A percentile compares a stretch with the other conserved stretches of the same genome.
Conservation (phyloP, 805 yeast genomes). For the Saturnispora mendoncae region DNA sequence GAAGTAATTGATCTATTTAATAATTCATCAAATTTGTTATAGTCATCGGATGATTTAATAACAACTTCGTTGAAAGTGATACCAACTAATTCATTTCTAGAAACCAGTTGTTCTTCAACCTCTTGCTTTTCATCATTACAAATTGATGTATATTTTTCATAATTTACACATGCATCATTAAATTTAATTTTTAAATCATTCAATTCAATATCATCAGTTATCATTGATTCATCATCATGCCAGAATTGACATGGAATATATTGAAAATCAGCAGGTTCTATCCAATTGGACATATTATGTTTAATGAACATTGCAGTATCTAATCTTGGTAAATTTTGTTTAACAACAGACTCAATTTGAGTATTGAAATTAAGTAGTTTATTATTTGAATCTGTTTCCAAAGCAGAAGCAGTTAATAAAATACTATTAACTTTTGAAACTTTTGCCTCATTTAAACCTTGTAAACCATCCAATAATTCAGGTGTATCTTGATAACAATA, state of each 20-base stretch:
- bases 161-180: constrained; percentile 32
- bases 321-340: constrained; percentile 60
- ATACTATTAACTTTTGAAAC: constrained; percentile 63
- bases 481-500: constrained; percentile 90
- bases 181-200: constrained; percentile 46
- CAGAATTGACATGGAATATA: constrained; percentile 87
- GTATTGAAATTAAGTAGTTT: constrained; percentile 39
- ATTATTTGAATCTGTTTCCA: constrained; percentile 46
- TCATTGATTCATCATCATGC: constrained; percentile 88
- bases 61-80: constrained; percentile 31
- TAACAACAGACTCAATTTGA: constrained; percentile 45
- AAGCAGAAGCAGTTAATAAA: constrained; percentile 48
- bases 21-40: constrained; percentile 39
- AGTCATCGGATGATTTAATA: constrained; percentile 31
- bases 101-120: constrained; percentile 33
- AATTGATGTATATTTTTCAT: constrained; percentile 32
- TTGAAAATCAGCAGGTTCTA: constrained; percentile 76
- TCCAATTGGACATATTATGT: constrained; percentile 72
- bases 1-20: constrained; percentile 43
- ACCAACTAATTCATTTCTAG: constrained; percentile 29
- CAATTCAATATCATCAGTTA: constrained; percentile 49
- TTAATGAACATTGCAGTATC: constrained; percentile 89
- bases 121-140: constrained; percentile 43
- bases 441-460: constrained; percentile 73
- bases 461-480: constrained; percentile 75